Percentiles rank a stretch among this genome's conserved stretches.
Evolutionary conservation across 495 filamentous ascomycete species (phyloP).

Genomic region (Annulohypoxylon maeteangense): DNA sequence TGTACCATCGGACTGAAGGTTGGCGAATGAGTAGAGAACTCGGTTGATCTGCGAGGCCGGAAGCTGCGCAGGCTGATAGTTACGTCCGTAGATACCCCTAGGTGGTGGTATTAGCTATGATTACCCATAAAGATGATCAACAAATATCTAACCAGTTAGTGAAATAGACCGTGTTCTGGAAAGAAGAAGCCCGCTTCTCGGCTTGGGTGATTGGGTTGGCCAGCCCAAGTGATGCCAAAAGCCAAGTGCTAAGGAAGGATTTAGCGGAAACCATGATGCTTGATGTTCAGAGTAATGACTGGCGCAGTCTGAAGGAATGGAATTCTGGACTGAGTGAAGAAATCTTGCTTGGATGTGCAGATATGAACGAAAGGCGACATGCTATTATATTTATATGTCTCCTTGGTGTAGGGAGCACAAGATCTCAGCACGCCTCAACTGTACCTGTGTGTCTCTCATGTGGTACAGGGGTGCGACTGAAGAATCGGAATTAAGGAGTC

Average conservation of each 20-base stretch:
- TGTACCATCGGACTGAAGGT: constrained; percentile 81
- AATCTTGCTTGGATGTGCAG: constrained; percentile 20
- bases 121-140: neutral
- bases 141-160: constrained; percentile 55
- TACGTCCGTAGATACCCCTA: constrained; percentile 86
- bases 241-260: constrained; percentile 29
- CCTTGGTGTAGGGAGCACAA: neutral
- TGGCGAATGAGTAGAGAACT: constrained; percentile 90
- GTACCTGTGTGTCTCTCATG: constrained; percentile 35
- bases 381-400: constrained; percentile 30
- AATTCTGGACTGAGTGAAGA: constrained; percentile 26
- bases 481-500: constrained; percentile 22
- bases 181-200: constrained; percentile 41
- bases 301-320: constrained; percentile 28
- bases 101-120: constrained; percentile 12
- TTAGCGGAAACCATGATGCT: constrained; percentile 46
- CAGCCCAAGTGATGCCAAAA: constrained; percentile 42
- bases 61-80: constrained; percentile 82
- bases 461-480: constrained; percentile 36
- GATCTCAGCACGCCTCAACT: constrained; percentile 16
- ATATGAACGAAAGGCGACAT: constrained; percentile 3
- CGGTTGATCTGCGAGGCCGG: constrained; percentile 85
- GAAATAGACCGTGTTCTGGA: constrained; percentile 59
- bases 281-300: constrained; percentile 24
- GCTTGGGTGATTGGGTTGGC: constrained; percentile 36